These are phyloP conservation scores for Pyrus communis DNA, from an alignment of 306 rosid genomes.

Conservation along the genomic window DNA sequence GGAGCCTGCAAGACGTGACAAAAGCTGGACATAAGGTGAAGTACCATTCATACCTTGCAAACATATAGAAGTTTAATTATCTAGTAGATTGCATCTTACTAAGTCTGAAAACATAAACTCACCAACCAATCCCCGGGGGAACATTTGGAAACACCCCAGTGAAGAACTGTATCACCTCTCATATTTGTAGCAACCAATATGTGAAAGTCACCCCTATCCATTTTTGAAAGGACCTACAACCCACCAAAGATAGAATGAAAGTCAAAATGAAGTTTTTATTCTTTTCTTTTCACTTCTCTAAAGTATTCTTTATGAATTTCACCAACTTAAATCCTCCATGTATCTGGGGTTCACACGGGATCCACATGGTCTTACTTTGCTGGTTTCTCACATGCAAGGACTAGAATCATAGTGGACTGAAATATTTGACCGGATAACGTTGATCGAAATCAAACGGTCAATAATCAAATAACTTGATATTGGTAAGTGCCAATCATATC, in stretches of 20 bases:
- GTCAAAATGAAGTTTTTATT: neutral
- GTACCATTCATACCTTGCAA: neutral
- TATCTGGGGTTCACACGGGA: neutral
- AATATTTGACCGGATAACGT: neutral
- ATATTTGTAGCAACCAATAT: slow-evolving; percentile 24
- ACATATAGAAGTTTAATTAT: neutral
- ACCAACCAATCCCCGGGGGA: slow-evolving; percentile 30
- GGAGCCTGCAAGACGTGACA: slow-evolving; percentile 21
- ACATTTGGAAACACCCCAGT: slow-evolving; percentile 27
- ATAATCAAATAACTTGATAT: neutral
- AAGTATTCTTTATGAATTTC: neutral
- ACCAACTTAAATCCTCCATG: neutral
- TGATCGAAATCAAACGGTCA: neutral
- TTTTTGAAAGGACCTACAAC: slow-evolving; percentile 20
- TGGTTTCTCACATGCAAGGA: neutral
- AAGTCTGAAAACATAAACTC: slow-evolving; percentile 6
- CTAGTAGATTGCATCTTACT: neutral
- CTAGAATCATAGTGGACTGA: neutral
- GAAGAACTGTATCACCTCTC: slow-evolving; percentile 26
- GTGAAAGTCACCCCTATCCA: slow-evolving; percentile 17
- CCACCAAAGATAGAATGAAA: neutral
- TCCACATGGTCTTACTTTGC: neutral
- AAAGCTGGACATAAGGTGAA: neutral
- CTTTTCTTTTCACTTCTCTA: neutral
- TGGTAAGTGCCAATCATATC: neutral